phyloP scores from a whole-genome alignment of 2,329 filamentous ascomycete genomes.

The Helotiales sp. region DNA sequence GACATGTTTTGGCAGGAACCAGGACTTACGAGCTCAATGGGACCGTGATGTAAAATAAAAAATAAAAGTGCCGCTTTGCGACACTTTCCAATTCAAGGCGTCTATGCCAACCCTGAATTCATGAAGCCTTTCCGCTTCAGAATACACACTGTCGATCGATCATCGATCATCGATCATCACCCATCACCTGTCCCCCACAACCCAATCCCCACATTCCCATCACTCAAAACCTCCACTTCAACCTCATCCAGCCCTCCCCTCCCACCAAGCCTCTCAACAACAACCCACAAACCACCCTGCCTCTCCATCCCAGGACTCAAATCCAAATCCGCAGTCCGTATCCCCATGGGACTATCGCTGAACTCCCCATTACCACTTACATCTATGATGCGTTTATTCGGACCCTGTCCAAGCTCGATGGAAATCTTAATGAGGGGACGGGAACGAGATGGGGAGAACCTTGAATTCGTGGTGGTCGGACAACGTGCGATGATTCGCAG shows the following conservation, averaged over 20 bases:
- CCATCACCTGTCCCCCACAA: constrained; percentile 42
- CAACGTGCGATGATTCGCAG: constrained; percentile 34
- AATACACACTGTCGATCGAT: too few relatives aligned
- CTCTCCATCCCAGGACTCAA: constrained; percentile 66
- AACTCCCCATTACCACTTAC: constrained; percentile 76
- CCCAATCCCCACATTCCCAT: constrained; percentile 41
- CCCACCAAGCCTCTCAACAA: constrained; percentile 78
- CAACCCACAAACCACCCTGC: constrained; percentile 72
- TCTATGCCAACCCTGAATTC: too few relatives aligned
- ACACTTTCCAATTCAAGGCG: too few relatives aligned
- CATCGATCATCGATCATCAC: constrained; percentile 13
- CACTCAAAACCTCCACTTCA: constrained; percentile 54
- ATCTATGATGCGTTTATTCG: constrained; percentile 67
- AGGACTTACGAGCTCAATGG: too few relatives aligned
- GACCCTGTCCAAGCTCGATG: constrained; percentile 74
- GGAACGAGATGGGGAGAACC: constrained; percentile 15
- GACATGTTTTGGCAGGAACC: too few relatives aligned
- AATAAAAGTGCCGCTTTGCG: too few relatives aligned
- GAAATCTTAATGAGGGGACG: constrained; percentile 67
- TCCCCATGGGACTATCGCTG: constrained; percentile 66
- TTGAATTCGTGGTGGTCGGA: background rate
- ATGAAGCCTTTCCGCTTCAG: too few relatives aligned
- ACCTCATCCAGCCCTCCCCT: constrained; percentile 53
- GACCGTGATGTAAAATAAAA: too few relatives aligned
- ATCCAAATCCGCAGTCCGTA: constrained; percentile 77